Percentiles rank a stretch among this genome's conserved stretches.
Conservation (phyloP, 2,329 filamentous ascomycete species). For the Trichoderma koningiopsis region DNA sequence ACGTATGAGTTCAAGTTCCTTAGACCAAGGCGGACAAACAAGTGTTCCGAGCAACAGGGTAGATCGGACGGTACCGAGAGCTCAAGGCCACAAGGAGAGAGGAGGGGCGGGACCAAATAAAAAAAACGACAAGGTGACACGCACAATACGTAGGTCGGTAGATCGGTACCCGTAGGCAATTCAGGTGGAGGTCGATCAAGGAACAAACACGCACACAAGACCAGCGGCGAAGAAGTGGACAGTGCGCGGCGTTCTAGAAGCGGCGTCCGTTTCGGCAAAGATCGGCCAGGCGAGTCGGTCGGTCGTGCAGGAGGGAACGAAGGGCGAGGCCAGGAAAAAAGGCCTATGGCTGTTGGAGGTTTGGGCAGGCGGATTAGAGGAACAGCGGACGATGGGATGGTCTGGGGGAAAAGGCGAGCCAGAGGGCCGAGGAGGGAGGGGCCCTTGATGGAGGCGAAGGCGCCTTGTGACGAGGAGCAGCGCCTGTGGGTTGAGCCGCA, state of each 20-base stretch:
- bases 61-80: not conserved
- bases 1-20: conserved; percentile 13
- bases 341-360: not conserved
- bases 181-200: not conserved
- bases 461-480: conserved; percentile 11
- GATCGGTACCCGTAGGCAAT: not conserved
- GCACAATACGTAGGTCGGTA: not conserved
- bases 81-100: not conserved
- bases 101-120: not conserved
- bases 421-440: not conserved
- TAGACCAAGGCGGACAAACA: not conserved
- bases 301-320: not conserved
- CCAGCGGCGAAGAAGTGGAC: not conserved
- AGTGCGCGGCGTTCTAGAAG: not conserved
- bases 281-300: not conserved
- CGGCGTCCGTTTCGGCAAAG: not conserved
- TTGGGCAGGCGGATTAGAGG: not conserved
- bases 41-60: not conserved
- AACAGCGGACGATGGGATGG: not conserved
- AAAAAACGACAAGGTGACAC: not conserved
- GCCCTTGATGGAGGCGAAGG: not conserved
- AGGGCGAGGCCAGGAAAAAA: not conserved
- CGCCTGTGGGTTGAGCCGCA: conserved; percentile 15
- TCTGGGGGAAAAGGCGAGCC: conserved; percentile 4
- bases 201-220: not conserved